A percentile compares a stretch with the other conserved stretches of the same genome.
phyloP scores from a whole-genome alignment of 495 filamentous ascomycete genomes.

The Neurospora sp. region DNA sequence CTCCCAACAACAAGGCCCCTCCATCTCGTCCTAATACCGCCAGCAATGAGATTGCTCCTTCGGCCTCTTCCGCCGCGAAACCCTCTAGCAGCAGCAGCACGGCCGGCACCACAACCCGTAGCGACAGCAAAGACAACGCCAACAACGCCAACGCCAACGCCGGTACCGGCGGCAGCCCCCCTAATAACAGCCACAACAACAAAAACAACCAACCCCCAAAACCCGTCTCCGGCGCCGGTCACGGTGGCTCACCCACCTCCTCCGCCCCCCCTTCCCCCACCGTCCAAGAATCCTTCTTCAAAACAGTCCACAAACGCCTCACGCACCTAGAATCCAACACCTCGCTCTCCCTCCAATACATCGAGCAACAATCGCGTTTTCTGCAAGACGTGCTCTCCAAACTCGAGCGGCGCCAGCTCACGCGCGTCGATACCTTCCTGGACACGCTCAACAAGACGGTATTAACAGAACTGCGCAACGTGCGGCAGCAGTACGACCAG shows the following conservation, averaged over 20 bases:
- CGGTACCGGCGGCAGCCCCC: background rate
- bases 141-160: background rate
- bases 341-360: slow-evolving; percentile 87
- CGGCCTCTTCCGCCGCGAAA: background rate
- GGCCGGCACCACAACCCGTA: slow-evolving; percentile 1
- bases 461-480: slow-evolving; percentile 69
- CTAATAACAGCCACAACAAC: slow-evolving; percentile 1
- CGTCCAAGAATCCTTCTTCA: slow-evolving; percentile 96
- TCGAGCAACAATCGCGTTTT: slow-evolving; percentile 89
- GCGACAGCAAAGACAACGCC: slow-evolving; percentile 5
- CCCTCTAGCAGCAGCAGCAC: background rate
- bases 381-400: slow-evolving; percentile 84
- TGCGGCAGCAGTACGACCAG: slow-evolving; percentile 83
- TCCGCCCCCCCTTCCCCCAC: slow-evolving; percentile 57
- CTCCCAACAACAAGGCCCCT: background rate
- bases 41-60: background rate
- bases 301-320: slow-evolving; percentile 85
- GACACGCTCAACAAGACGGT: slow-evolving; percentile 79
- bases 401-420: slow-evolving; percentile 79
- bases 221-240: slow-evolving; percentile 20
- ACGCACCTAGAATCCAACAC: slow-evolving; percentile 86
- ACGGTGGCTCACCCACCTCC: slow-evolving; percentile 18
- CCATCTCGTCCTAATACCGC: background rate
- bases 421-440: slow-evolving; percentile 73
- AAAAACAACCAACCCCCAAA: slow-evolving; percentile 17